These are phyloP conservation scores for Claviceps purpurea DNA, from an alignment of 2,329 filamentous ascomycete species.

Conservation along the genomic window DNA sequence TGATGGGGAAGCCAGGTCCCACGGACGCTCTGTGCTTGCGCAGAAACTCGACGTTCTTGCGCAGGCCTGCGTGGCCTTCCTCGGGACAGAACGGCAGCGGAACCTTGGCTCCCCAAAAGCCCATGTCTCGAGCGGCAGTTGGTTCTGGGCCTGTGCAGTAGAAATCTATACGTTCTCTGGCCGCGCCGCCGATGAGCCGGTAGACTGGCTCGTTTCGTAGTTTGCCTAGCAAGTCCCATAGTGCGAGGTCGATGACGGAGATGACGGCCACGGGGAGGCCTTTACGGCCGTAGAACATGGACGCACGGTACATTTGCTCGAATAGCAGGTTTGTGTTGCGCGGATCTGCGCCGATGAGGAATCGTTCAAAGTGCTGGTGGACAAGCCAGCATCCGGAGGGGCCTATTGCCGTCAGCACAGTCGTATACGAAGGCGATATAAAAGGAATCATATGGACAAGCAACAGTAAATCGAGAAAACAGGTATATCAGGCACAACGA, in stretches of 20 bases:
- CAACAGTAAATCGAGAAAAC: too few relatives aligned
- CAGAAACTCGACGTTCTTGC: constrained; percentile 83
- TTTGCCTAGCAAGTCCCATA: constrained; percentile 90
- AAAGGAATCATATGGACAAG: too few relatives aligned
- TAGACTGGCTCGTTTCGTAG: constrained; percentile 87
- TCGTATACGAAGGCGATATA: neutral
- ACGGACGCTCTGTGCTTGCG: constrained; percentile 72
- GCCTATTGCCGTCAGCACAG: constrained; percentile 27
- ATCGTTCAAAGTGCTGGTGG: constrained; percentile 85
- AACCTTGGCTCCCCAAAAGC: constrained; percentile 85
- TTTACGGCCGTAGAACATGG: constrained; percentile 95
- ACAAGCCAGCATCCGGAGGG: constrained; percentile 91
- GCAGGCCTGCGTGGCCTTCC: constrained; percentile 67
- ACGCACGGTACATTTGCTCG: constrained; percentile 91
- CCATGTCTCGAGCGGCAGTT: constrained; percentile 65
- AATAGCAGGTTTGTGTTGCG: constrained; percentile 85
- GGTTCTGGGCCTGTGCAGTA: constrained; percentile 92
- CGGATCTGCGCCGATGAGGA: constrained; percentile 78
- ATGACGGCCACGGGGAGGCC: constrained; percentile 83
- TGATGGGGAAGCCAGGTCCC: constrained; percentile 80
- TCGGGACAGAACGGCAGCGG: constrained; percentile 81
- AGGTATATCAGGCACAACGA: neutral
- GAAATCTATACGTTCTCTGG: constrained; percentile 69
- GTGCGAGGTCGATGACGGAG: constrained; percentile 81
- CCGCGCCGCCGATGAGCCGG: constrained; percentile 86